Base-by-base conservation (phyloP, 345 rosid species). In the Lumnitzera littorea region DNA sequence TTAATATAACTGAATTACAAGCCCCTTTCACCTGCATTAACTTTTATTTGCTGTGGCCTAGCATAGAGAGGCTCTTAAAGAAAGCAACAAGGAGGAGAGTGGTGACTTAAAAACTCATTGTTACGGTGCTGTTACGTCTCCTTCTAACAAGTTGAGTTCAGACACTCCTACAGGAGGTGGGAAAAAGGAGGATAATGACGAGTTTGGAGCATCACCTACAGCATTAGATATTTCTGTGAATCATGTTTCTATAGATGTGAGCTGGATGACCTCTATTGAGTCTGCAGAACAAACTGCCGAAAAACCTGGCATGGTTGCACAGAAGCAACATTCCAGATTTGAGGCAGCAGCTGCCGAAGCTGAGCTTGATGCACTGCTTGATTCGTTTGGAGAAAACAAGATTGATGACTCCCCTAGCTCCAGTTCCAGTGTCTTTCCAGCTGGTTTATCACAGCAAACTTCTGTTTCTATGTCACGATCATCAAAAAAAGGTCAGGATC, bases 321-420 rank as follows among this genome's bases (percentile, higher is more conserved):
- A 46, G 58, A 20, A 7, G 6, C 17, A 52, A 20, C 11, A 25
- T 15, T 56, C 62, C 57, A 25, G 56, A 12, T 62, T 68, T 43
- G 53, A 68, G 66, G 72, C 53, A 29, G 67, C 58, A 51, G 66
- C 67, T 41, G 67, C 67, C 12, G 72, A 68, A 51, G 74, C 81
- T 16, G 96, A 92, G 60, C 74, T 89, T 15, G 94, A 89, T 64
- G 75, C 67, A 53, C 98, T 87, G 59, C 94, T 87, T 7, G 55
- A 73, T 68, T 83, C 89, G 29, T 74, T 79, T 46, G 15, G 54
- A 11, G 87, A 80, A 61, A 58, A 68, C 53, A 70, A 72, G 57
- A 53, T 63, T 1, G 52, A 46, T 11, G 74, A 74, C 36, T 47
- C 76, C 53, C 55, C 72, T 48, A 43, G 54, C 55, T 10, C 50